Base-by-base conservation (phyloP, 2,329 filamentous ascomycete species). In the Emydomyces testavorans region DNA sequence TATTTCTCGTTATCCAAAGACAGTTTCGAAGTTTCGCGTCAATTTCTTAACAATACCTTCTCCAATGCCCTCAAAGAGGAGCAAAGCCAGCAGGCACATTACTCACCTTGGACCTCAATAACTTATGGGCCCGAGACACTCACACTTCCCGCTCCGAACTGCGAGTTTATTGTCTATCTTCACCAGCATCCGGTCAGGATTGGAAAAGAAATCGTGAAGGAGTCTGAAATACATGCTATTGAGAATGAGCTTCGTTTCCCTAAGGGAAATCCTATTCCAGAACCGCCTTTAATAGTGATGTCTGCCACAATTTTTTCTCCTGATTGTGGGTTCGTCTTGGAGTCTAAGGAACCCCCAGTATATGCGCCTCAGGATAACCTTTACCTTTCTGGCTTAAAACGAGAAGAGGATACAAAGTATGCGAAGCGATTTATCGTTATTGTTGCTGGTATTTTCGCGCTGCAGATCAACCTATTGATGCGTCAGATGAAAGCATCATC, bases 141-240 rank as follows among this genome's bases (percentile, higher is more conserved):
- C 34, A 61, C 67, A 36, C 69, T 67, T 50, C 76, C 79, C 15
- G 66, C 75, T 28, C 86, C 87, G 0, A 83, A 85, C 56, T 98
- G 92, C 72, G 92, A 98, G 65, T 87, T 87, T 59, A 70, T 98
- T 42, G 70, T 94, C 47, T 96, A 89, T 63, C 71, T 90, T 24
- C 92, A 96, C 62, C 70, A 72, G 51, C 67, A 72, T 52, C 69
- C 69, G 3, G 57, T 68, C 10, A 47, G 56, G 11, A 53, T 67
- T 10, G 53, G 56, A 35, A 58, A 58, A 26, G 57, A 53, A 37
- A 42, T 60, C 24, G 57, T 62, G 21, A 60, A 65, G 42, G 55
- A 57, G 18, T 52, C 58, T 35, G 55, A 71, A 24, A 61, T 78
- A 44, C 62, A 70, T 26, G 70, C 69, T 56, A 71, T 80, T 15